A percentile compares a stretch with the other conserved stretches of the same genome.
These are phyloP conservation scores for Fusarium decemcellulare DNA, from an alignment of 2,329 filamentous ascomycete species.

Conservation along the genomic window DNA sequence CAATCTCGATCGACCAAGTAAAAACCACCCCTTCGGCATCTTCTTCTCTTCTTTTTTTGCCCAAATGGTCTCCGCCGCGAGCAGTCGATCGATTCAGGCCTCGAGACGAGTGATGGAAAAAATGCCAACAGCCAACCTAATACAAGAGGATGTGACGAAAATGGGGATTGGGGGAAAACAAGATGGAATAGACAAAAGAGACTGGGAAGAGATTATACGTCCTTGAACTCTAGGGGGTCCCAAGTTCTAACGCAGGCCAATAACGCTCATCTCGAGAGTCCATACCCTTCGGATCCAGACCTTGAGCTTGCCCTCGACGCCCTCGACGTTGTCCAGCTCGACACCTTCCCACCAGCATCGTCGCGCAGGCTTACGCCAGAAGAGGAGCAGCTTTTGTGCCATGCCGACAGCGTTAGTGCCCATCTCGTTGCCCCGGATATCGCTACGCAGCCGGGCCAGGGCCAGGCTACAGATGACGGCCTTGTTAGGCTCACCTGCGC, in stretches of 20 bases:
- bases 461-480: conserved; percentile 98
- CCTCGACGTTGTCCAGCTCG: conserved; percentile 89
- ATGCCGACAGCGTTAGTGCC: conserved; percentile 90
- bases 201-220: conserved; percentile 24
- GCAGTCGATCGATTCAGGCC: conserved; percentile 29
- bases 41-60: conserved; percentile 33
- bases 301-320: conserved; percentile 92
- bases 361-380: conserved; percentile 97
- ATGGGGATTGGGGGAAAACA: conserved; percentile 24
- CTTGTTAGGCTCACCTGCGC: conserved; percentile 98
- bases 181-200: conserved; percentile 40
- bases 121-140: conserved; percentile 22
- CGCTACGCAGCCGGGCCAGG: conserved; percentile 91
- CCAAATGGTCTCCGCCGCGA: conserved; percentile 26
- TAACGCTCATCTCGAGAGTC: conserved; percentile 98
- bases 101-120: conserved; percentile 29
- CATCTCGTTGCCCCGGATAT: conserved; percentile 85
- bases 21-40: conserved; percentile 21
- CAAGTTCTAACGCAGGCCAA: conserved; percentile 76
- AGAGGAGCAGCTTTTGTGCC: conserved; percentile 97
- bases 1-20: conserved; percentile 40
- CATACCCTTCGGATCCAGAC: conserved; percentile 99
- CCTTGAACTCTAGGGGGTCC: conserved; percentile 18
- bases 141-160: conserved; percentile 29
- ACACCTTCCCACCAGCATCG: conserved; percentile 99